Evolutionary conservation across 371 early-diverging fungal species (phyloP).

Genomic region (Zancudomyces culisetae): DNA sequence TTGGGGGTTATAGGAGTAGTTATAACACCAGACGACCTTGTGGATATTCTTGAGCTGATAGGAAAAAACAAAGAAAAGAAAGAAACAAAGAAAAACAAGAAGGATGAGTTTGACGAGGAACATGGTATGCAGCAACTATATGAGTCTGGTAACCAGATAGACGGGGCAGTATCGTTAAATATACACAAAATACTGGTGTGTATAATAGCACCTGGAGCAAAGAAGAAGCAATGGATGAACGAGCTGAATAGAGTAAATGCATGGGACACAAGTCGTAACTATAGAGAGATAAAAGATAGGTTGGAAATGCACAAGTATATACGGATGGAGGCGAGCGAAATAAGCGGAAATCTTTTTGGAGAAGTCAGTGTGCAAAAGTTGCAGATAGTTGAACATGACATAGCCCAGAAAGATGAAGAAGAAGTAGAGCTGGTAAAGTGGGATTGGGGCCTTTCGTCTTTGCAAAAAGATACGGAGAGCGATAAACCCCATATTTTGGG

Average conservation of each 20-base stretch:
- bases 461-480: neutral
- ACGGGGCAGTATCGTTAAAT: neutral
- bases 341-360: neutral
- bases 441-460: too few relatives aligned
- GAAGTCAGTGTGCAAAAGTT: neutral
- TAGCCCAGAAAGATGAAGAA: neutral
- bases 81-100: neutral
- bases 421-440: neutral
- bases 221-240: neutral
- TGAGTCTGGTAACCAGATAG: neutral
- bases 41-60: slow-evolving; percentile 3
- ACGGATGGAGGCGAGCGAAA: neutral
- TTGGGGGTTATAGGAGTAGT: slow-evolving; percentile 10
- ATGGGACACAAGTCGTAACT: neutral
- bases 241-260: neutral
- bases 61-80: neutral
- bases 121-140: neutral
- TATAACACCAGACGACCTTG: slow-evolving; percentile 11
- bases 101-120: neutral
- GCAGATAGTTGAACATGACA: neutral
- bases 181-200: neutral
- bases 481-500: neutral
- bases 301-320: neutral
- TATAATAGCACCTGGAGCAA: neutral
- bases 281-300: neutral